phyloP scores from a whole-genome alignment of 306 rosid genomes.

The Lathyrus sativus region DNA sequence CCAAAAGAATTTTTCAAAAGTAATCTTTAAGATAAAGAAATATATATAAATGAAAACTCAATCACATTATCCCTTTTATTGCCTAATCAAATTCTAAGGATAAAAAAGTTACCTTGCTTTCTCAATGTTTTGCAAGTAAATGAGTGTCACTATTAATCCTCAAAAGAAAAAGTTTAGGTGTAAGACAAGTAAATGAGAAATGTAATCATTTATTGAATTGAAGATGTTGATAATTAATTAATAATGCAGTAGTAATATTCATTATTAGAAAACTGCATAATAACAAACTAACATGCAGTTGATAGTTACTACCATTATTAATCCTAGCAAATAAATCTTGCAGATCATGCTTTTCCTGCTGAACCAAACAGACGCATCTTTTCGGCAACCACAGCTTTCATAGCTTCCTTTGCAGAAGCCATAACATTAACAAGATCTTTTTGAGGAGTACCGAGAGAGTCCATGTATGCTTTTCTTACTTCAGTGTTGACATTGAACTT shows the following conservation, averaged over 20 bases:
- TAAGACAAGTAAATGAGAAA: background rate
- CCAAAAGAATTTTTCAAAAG: too few species aligned
- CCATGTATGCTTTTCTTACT: conserved; percentile 94
- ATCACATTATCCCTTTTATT: background rate
- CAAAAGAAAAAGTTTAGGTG: background rate
- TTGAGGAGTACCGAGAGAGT: conserved; percentile 63
- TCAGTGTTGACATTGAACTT: conserved; percentile 97
- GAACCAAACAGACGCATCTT: conserved; percentile 95
- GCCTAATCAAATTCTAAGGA: background rate
- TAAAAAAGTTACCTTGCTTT: too few species aligned
- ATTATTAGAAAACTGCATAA: conserved; percentile 9
- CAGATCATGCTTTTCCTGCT: conserved; percentile 71
- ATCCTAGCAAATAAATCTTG: conserved; percentile 28
- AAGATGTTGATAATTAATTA: conserved; percentile 8
- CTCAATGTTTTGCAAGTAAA: background rate
- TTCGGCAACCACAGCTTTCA: conserved; percentile 86
- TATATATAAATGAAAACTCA: too few species aligned
- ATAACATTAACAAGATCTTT: conserved; percentile 84
- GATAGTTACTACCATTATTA: conserved; percentile 16
- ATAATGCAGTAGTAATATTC: background rate
- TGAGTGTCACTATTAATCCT: background rate
- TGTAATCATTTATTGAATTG: background rate
- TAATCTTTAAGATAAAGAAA: too few species aligned
- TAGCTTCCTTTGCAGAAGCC: conserved; percentile 86
- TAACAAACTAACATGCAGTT: conserved; percentile 20